Conservation (phyloP, 768 basidiomycete species). For the Suillus clintonianus region DNA sequence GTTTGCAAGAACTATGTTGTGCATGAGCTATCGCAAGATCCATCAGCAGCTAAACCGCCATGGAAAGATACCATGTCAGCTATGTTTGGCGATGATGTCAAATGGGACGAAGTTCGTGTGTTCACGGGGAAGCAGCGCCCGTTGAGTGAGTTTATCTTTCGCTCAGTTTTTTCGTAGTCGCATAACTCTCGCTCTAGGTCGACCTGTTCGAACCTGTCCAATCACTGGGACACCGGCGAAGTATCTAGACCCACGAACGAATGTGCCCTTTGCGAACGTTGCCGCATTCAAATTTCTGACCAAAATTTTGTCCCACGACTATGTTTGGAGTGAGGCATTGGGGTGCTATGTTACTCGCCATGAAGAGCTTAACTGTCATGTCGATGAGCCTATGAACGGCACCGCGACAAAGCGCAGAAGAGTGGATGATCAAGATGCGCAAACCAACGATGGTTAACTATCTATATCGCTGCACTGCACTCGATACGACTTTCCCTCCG, state of each 20-base stretch:
- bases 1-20: conserved; percentile 71
- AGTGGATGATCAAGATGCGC: conserved; percentile 6
- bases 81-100: conserved; percentile 82
- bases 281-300: conserved; percentile 67
- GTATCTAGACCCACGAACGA: conserved; percentile 80
- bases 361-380: background rate
- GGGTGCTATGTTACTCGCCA: conserved; percentile 42
- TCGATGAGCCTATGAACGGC: conserved; percentile 4
- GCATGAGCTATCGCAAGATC: conserved; percentile 56
- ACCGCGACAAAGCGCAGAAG: background rate
- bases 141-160: conserved; percentile 42
- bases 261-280: conserved; percentile 75
- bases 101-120: conserved; percentile 75
- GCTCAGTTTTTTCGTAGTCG: background rate
- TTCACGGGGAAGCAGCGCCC: conserved; percentile 69
- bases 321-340: conserved; percentile 56
- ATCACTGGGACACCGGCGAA: conserved; percentile 78
- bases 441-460: background rate
- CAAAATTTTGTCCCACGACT: conserved; percentile 63
- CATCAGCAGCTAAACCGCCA: conserved; percentile 48
- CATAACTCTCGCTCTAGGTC: conserved; percentile 44
- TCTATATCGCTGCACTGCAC: background rate
- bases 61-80: conserved; percentile 80
- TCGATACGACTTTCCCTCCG: background rate
- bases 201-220: conserved; percentile 65